Evolutionary conservation across 345 rosid genomes (phyloP).

Genomic region (Erodium maritimum): DNA sequence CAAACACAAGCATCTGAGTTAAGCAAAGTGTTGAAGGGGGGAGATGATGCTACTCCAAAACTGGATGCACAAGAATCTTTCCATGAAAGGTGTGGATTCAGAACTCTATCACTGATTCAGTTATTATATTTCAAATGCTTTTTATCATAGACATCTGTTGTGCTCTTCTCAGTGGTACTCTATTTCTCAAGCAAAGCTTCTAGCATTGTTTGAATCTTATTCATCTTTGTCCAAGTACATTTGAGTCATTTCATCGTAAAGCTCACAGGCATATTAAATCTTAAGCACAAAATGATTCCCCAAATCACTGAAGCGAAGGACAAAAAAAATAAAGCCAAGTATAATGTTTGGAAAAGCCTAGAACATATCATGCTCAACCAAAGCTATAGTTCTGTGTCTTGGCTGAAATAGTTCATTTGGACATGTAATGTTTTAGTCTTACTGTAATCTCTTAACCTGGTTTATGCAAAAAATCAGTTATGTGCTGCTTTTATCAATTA

Average conservation of each 20-base stretch:
- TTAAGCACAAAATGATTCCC: not conserved
- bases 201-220: not conserved
- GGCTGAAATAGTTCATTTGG: no score
- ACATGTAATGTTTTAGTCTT: not conserved
- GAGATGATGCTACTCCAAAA: constrained; percentile 2
- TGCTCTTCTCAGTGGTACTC: not conserved
- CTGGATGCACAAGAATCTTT: not conserved
- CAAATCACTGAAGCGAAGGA: not conserved
- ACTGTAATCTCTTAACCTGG: not conserved
- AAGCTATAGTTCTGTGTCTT: not conserved
- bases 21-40: not conserved
- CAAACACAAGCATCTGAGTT: not conserved
- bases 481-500: not conserved
- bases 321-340: not conserved
- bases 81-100: not conserved
- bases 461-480: not conserved
- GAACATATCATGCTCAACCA: not conserved
- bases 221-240: not conserved
- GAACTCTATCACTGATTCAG: no score
- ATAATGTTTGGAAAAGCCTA: not conserved
- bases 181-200: not conserved
- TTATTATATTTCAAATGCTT: no score
- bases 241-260: not conserved
- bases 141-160: no score
- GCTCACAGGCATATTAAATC: not conserved